Base-by-base conservation (phyloP, 345 rosid genomes). In the Eucalyptus cladocalyx region DNA sequence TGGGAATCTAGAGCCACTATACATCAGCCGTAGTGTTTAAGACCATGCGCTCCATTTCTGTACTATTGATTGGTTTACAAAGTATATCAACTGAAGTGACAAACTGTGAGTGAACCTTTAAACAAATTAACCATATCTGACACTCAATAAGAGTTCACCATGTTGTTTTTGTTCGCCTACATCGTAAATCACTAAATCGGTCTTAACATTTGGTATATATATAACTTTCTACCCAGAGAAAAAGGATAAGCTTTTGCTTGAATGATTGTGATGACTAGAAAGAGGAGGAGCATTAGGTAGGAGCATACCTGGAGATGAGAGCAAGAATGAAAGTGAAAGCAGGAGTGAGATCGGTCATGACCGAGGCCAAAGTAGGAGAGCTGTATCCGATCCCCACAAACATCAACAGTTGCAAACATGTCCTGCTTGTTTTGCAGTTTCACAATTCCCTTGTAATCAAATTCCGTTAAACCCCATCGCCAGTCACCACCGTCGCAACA, bases 281-380 rank as follows among this genome's bases (percentile, higher is more conserved):
- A 87, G 48, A 18, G 43, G 48, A 43, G 45, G 85, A 32, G 80
- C 48, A 88, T 50, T 19, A 24, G 42, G 21, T 28, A 32, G 23
- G 83, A 76, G 83, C 47, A 11, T 48, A 92, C 95, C 95, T 90
- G 86, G 88, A 90, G 85, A 94, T 23, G 47, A 91, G 45, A 80
- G 93, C 92, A 86, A 94, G 91, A 28, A 94, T 86, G 93, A 93
- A 94, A 17, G 95, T 94, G 80, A 94, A 94, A 53, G 93, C 93
- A 5, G 94, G 95, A 89, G 93, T 86, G 26, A 94, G 90, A 89
- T 94, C 94, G 50, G 43, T 89, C 93, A 94, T 93, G 9, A 93
- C 94, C 3, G 93, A 92, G 28, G 93, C 95, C 91, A 94, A 88
- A 89, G 93, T 90, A 42, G 95, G 95, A 80, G 93, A 91, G 90